A percentile compares a stretch with the other conserved stretches of the same genome.
Evolutionary conservation across 202 grass and related monocot species (phyloP).

Genomic region (Musa balbisiana): DNA sequence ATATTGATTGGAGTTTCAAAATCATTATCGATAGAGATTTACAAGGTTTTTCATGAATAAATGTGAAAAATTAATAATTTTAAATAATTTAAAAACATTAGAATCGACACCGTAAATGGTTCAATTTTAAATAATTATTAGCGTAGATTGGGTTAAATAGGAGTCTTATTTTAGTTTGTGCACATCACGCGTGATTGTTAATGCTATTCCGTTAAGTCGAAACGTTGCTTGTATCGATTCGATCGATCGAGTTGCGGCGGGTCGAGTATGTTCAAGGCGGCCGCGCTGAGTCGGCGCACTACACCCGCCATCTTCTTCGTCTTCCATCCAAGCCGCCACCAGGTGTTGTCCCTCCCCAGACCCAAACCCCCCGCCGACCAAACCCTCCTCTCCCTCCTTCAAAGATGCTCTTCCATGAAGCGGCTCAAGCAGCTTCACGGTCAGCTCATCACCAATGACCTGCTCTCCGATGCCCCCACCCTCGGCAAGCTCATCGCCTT

Average conservation of each 20-base stretch:
- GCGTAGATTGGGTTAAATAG: no score
- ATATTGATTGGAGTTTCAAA: no score
- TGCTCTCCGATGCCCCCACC: no score
- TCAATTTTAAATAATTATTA: no score
- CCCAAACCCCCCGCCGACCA: conserved; percentile 1
- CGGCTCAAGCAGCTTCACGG: conserved; percentile 42
- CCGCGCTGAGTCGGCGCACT: not conserved
- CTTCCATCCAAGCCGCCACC: not conserved
- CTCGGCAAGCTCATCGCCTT: conserved; percentile 32
- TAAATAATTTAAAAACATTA: no score
- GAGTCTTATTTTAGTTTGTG: no score
- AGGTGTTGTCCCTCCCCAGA: not conserved
- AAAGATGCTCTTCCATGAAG: conserved; percentile 26
- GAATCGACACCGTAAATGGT: no score
- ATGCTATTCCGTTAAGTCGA: not conserved
- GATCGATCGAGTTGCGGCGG: not conserved
- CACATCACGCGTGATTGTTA: no score
- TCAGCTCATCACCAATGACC: conserved; percentile 26
- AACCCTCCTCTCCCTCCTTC: conserved; percentile 5
- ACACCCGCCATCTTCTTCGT: not conserved
- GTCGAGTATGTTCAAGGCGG: no score
- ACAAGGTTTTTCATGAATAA: no score
- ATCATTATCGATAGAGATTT: no score
- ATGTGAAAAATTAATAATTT: no score
- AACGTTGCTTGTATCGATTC: not conserved